These are phyloP conservation scores for Volvox carteri DNA, from an alignment of 163 green algal species.

Conservation along the genomic window DNA sequence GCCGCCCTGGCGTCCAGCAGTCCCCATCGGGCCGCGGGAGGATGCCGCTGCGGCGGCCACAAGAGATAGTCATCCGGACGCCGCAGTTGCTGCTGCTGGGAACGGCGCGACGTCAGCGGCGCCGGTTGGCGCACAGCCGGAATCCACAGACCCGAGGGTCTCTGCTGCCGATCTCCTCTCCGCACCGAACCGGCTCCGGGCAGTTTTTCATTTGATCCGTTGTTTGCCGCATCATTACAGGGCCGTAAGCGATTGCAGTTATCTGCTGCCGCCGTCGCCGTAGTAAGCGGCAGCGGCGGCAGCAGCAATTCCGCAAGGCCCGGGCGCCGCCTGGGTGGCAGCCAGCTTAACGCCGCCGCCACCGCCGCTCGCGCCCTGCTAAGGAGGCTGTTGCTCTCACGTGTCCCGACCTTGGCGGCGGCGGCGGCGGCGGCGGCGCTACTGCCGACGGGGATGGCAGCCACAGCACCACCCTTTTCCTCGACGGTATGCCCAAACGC, in stretches of 20 bases:
- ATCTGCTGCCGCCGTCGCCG: too few relatives aligned
- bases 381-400: not conserved
- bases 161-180: not conserved
- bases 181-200: too few relatives aligned
- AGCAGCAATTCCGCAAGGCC: not conserved
- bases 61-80: not conserved
- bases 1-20: not conserved
- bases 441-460: not conserved
- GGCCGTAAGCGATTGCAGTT: too few relatives aligned
- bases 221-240: too few relatives aligned
- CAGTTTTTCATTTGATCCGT: too few relatives aligned
- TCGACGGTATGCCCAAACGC: too few relatives aligned
- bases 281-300: too few relatives aligned
- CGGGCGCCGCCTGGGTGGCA: not conserved
- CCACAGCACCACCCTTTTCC: too few relatives aligned
- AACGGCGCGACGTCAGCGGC: slow-evolving; percentile 1
- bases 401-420: not conserved
- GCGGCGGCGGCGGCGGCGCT: not conserved
- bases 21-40: not conserved
- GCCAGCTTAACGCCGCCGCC: slow-evolving; percentile 11
- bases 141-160: not conserved
- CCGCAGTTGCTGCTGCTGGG: not conserved
- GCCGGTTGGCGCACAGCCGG: not conserved
- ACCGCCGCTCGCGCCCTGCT: not conserved
- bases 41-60: not conserved